Percentiles rank a stretch among this genome's conserved stretches.
These are phyloP conservation scores for Euphorbia schlechtendalii DNA, from an alignment of 441 rosid species.

Conservation along the genomic window DNA sequence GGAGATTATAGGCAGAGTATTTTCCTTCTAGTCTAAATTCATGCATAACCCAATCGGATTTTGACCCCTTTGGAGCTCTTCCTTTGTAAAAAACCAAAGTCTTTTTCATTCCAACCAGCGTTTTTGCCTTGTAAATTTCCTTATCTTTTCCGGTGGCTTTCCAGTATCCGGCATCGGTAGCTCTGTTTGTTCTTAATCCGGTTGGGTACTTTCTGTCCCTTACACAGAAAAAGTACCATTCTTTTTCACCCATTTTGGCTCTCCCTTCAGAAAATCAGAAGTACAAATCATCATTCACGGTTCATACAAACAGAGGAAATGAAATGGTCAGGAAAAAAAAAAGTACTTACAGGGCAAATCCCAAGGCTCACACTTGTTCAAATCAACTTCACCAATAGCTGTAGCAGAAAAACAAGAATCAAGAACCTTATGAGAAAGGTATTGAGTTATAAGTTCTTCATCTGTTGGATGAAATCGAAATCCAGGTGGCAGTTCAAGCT, in stretches of 20 bases:
- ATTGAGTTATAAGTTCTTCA: slow-evolving; percentile 80
- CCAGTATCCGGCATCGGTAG: slow-evolving; percentile 29
- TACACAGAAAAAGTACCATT: slow-evolving; percentile 34
- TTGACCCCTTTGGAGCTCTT: slow-evolving; percentile 41
- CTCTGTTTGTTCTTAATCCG: slow-evolving; percentile 27
- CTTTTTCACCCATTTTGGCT: slow-evolving; percentile 37
- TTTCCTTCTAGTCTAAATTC: slow-evolving; percentile 75
- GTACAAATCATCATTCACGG: neutral
- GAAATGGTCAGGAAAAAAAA: neutral
- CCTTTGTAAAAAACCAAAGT: slow-evolving; percentile 40
- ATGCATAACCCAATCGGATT: slow-evolving; percentile 87
- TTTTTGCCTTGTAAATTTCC: slow-evolving; percentile 22
- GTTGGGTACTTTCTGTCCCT: slow-evolving; percentile 35
- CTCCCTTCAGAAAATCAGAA: slow-evolving; percentile 18
- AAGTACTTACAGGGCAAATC: slow-evolving; percentile 49
- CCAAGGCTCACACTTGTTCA: slow-evolving; percentile 97
- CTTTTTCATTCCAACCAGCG: slow-evolving; percentile 37
- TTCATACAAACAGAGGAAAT: neutral
- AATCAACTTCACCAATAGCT: slow-evolving; percentile 83
- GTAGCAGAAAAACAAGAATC: slow-evolving; percentile 46
- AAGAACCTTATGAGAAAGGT: slow-evolving; percentile 57
- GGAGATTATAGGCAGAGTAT: slow-evolving; percentile 49
- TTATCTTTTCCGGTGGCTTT: slow-evolving; percentile 28
- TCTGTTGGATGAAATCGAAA: slow-evolving; percentile 94
- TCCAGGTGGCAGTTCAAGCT: slow-evolving; percentile 81